Conservation (phyloP, 164 flowering plant genomes). For the Vitis vinifera region DNA sequence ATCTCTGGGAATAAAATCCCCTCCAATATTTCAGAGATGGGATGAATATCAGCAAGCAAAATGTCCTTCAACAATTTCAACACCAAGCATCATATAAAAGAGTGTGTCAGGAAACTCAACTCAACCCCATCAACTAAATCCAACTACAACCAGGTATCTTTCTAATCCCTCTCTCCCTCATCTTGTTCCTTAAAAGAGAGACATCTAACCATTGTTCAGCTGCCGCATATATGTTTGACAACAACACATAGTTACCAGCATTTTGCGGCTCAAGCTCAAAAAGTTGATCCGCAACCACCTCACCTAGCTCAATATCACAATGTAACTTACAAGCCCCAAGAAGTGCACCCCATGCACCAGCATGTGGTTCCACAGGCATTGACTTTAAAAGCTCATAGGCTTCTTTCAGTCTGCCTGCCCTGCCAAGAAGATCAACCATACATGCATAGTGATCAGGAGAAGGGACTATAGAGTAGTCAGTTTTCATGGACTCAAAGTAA, state of each 20-base stretch:
- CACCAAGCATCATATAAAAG: background rate
- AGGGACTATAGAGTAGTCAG: slow-evolving; percentile 38
- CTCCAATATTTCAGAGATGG: too few relatives aligned
- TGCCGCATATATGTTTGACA: slow-evolving; percentile 69
- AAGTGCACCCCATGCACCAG: slow-evolving; percentile 71
- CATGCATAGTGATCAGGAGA: slow-evolving; percentile 68
- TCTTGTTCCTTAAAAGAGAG: slow-evolving; percentile 37
- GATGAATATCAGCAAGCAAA: background rate
- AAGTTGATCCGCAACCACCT: slow-evolving; percentile 45
- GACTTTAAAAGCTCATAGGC: slow-evolving; percentile 56
- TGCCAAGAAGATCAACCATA: slow-evolving; percentile 63
- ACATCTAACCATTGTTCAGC: slow-evolving; percentile 61
- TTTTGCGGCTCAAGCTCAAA: slow-evolving; percentile 57
- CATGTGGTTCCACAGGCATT: slow-evolving; percentile 57
- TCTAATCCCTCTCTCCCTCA: slow-evolving; percentile 46
- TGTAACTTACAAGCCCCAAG: slow-evolving; percentile 60
- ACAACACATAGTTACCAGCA: slow-evolving; percentile 54
- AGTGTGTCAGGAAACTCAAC: background rate
- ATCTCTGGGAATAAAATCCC: too few relatives aligned
- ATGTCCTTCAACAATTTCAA: background rate
- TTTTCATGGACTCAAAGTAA: slow-evolving; percentile 41
- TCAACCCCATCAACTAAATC: slow-evolving; percentile 17
- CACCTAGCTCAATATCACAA: slow-evolving; percentile 46
- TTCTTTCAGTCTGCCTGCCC: slow-evolving; percentile 43
- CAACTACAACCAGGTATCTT: slow-evolving; percentile 57